A percentile compares a stretch with the other conserved stretches of the same genome.
Conservation (phyloP, 208 protist species). For the Trypanosoma congolense region DNA sequence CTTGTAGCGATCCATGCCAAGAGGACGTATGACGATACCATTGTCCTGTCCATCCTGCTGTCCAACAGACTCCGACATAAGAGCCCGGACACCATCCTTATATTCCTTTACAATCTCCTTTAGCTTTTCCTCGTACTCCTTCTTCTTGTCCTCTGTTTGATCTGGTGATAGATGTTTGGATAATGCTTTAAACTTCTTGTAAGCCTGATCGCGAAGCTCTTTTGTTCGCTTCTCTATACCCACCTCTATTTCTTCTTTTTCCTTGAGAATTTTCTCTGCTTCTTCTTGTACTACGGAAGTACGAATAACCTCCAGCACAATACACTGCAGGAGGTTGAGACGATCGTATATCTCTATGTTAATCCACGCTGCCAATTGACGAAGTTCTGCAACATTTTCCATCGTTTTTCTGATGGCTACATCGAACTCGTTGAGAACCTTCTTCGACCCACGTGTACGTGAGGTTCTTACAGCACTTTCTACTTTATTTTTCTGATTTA, state of each 20-base stretch:
- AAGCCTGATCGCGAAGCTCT: conserved; percentile 71
- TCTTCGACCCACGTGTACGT: no score
- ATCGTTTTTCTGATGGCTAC: conserved; percentile 58
- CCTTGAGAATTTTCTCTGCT: conserved; percentile 49
- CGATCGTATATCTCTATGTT: conserved; percentile 75
- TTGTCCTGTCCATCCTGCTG: conserved; percentile 45
- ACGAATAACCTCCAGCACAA: conserved; percentile 55
- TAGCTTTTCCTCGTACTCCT: conserved; percentile 31
- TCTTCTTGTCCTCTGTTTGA: neutral
- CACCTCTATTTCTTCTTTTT: conserved; percentile 34
- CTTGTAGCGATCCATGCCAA: conserved; percentile 83
- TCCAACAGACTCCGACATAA: conserved; percentile 27
- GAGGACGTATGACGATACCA: conserved; percentile 53
- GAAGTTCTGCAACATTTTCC: conserved; percentile 48
- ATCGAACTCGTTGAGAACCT: no score
- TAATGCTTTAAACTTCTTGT: conserved; percentile 65
- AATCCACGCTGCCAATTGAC: conserved; percentile 66
- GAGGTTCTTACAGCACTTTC: conserved; percentile 35
- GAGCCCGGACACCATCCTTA: conserved; percentile 30
- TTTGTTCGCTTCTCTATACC: conserved; percentile 50
- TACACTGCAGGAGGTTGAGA: conserved; percentile 72
- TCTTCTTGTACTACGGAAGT: conserved; percentile 46
- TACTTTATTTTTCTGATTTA: conserved; percentile 58
- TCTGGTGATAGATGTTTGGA: conserved; percentile 31
- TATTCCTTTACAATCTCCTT: conserved; percentile 32